phyloP scores from a whole-genome alignment of 192 early-diverging fungal species.

The Entomortierella lignicola region DNA sequence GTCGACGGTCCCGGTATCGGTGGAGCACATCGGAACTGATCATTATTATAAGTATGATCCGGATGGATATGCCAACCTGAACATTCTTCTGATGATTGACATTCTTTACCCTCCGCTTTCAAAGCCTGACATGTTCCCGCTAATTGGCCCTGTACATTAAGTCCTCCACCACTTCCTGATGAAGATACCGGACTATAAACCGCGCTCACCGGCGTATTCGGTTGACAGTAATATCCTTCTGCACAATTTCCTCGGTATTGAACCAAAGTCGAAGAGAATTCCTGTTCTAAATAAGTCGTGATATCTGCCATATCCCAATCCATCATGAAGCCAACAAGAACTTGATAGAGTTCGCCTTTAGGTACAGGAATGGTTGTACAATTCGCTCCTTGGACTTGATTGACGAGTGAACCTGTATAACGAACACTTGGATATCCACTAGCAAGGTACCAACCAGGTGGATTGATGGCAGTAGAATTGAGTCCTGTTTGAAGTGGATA shows the following conservation, averaged over 20 bases:
- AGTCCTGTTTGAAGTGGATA: background rate
- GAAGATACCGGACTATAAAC: no score
- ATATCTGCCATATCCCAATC: slow-evolving; percentile 9
- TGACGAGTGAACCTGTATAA: slow-evolving; percentile 20
- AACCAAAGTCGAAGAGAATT: slow-evolving; percentile 4
- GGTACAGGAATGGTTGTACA: slow-evolving; percentile 41
- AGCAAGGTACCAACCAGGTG: slow-evolving; percentile 32
- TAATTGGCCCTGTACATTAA: slow-evolving; percentile 1
- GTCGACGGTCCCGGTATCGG: no score
- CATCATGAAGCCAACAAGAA: background rate
- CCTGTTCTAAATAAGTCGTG: background rate
- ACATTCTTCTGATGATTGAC: slow-evolving; percentile 19
- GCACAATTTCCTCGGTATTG: slow-evolving; percentile 46
- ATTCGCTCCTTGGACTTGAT: slow-evolving; percentile 25
- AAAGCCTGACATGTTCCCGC: slow-evolving; percentile 33
- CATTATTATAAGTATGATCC: slow-evolving; percentile 19
- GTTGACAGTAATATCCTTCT: slow-evolving; percentile 30
- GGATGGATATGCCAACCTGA: slow-evolving; percentile 25
- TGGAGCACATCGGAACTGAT: slow-evolving; percentile 25
- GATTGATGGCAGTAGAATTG: slow-evolving; percentile 1
- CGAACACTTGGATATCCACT: slow-evolving; percentile 21
- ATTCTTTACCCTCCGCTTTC: slow-evolving; percentile 1
- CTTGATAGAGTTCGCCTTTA: background rate
- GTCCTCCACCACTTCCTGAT: no score
- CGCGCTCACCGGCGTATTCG: background rate